phyloP scores from a whole-genome alignment of 257 asterid genomes.

The Coffea canephora region DNA sequence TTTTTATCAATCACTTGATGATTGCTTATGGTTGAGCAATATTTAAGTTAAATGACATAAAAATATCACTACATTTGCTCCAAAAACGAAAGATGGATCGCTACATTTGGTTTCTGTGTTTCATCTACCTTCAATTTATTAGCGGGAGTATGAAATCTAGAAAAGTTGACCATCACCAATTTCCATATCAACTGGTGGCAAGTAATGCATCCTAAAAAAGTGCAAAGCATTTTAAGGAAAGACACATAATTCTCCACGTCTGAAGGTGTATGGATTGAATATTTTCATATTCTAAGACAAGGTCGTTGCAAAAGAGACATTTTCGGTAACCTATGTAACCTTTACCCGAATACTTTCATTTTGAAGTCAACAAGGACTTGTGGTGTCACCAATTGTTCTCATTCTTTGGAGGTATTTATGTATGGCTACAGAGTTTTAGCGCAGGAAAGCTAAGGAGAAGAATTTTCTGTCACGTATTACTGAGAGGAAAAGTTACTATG shows the following conservation, averaged over 20 bases:
- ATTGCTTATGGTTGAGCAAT: too few species aligned
- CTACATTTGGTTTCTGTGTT: neutral
- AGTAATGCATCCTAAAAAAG: conserved; percentile 1
- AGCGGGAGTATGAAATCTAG: neutral
- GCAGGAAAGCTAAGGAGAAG: neutral
- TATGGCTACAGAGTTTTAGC: neutral
- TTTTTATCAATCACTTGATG: too few species aligned
- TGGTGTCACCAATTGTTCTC: neutral
- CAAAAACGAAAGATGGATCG: too few species aligned
- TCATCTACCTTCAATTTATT: neutral
- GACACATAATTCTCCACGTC: neutral
- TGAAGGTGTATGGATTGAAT: neutral
- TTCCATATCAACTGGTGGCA: conserved; percentile 1
- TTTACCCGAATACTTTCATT: neutral
- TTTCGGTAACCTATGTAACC: neutral
- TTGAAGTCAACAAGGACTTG: neutral
- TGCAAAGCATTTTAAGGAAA: conserved; percentile 1
- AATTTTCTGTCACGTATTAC: neutral
- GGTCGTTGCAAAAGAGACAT: neutral
- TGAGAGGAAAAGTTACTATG: neutral
- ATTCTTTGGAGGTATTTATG: neutral
- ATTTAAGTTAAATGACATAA: too few species aligned
- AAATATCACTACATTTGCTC: neutral
- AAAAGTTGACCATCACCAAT: neutral
- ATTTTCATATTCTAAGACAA: neutral